Conservation (phyloP, 805 yeast genomes). For the Lachancea thermotolerans region DNA sequence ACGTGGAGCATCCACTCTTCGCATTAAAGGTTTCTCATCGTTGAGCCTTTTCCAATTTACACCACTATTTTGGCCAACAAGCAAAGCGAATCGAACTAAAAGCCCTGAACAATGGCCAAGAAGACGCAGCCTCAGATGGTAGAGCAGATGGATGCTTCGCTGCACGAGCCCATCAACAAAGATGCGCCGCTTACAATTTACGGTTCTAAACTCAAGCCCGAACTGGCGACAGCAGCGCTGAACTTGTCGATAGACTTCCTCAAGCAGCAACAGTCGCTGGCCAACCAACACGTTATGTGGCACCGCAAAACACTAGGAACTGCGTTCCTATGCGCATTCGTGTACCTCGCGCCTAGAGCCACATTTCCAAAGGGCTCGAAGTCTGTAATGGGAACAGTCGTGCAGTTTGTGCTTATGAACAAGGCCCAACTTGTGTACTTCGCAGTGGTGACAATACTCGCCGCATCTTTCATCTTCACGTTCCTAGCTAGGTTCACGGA, state of each 20-base stretch:
- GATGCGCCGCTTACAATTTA: constrained; percentile 47
- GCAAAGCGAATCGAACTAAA: not conserved
- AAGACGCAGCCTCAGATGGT: not conserved
- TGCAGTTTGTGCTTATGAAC: constrained; percentile 22
- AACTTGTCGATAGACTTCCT: constrained; percentile 59
- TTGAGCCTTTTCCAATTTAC: too few species aligned
- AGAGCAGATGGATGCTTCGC: constrained; percentile 45
- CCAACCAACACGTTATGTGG: constrained; percentile 41
- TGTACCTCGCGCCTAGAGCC: constrained; percentile 19
- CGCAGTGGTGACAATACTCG: constrained; percentile 35
- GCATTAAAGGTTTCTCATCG: too few species aligned
- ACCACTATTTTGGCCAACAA: too few species aligned
- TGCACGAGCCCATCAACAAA: constrained; percentile 48
- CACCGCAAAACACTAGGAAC: constrained; percentile 37
- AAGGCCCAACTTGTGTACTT: constrained; percentile 29
- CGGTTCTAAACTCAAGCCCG: constrained; percentile 47
- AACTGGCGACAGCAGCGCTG: constrained; percentile 50
- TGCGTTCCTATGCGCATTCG: constrained; percentile 13
- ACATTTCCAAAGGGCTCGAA: constrained; percentile 19
- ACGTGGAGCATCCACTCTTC: too few species aligned
- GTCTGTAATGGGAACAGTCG: constrained; percentile 15
- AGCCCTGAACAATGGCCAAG: constrained; percentile 2
- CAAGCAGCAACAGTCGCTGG: constrained; percentile 37
- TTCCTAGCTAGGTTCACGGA: constrained; percentile 39
- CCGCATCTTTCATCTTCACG: constrained; percentile 37